These are phyloP conservation scores for Solanum bukasovii DNA, from an alignment of 257 asterid species.

Conservation along the genomic window DNA sequence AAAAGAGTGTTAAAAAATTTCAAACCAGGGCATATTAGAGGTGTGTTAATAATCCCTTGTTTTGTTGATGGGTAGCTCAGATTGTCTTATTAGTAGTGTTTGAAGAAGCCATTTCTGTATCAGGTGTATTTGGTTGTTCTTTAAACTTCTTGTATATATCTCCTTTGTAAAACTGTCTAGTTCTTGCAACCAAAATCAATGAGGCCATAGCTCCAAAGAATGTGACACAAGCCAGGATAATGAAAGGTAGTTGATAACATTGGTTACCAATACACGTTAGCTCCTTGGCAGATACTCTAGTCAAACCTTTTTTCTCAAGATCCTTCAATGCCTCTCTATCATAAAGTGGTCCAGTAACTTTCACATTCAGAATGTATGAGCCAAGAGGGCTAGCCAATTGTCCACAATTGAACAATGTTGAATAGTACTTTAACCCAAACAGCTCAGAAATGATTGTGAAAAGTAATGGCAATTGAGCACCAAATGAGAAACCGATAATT, in stretches of 20 bases:
- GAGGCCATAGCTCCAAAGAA: slow-evolving; percentile 3
- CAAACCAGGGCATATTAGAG: not conserved
- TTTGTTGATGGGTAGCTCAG: not conserved
- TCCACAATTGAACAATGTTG: slow-evolving; percentile 28
- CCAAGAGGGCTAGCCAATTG: slow-evolving; percentile 27
- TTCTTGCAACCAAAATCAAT: not conserved
- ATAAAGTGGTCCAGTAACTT: slow-evolving; percentile 1
- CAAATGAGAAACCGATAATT: slow-evolving; percentile 21
- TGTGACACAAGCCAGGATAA: not conserved
- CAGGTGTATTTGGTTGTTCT: not conserved
- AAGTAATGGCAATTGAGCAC: slow-evolving; percentile 16
- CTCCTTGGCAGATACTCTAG: not conserved
- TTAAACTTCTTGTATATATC: slow-evolving; percentile 1
- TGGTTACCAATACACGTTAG: not conserved
- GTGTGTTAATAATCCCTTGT: not conserved
- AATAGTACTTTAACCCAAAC: slow-evolving; percentile 24
- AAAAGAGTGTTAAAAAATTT: not conserved
- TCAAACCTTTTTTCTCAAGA: not conserved
- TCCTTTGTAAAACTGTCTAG: not conserved
- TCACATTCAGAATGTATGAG: slow-evolving; percentile 9
- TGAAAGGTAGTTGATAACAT: not conserved
- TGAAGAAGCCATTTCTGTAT: not conserved
- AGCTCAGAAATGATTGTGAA: slow-evolving; percentile 26
- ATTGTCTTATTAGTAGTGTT: not conserved
- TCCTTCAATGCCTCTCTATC: not conserved